phyloP scores from a whole-genome alignment of 305 asterid species.

The Fraxinus sp. region DNA sequence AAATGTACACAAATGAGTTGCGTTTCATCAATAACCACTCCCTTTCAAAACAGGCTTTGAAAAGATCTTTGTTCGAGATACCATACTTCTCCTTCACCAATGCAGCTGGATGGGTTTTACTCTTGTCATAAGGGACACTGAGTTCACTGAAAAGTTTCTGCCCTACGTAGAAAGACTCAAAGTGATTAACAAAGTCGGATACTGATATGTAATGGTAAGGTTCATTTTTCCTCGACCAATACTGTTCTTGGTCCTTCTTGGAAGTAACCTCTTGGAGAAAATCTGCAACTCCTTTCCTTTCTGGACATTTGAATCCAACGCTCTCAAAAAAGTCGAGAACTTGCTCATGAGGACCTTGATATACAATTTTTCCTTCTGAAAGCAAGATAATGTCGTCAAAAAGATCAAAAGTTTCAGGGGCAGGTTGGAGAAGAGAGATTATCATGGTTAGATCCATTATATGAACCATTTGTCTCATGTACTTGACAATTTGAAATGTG shows the following conservation, averaged over 20 bases:
- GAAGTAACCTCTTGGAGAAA: constrained; percentile 55
- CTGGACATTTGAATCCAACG: constrained; percentile 48
- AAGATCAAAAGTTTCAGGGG: constrained; percentile 50
- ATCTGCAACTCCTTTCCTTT: constrained; percentile 51
- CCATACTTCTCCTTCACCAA: constrained; percentile 43
- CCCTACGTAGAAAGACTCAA: constrained; percentile 37
- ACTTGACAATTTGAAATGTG: constrained; percentile 46
- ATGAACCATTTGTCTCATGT: constrained; percentile 52
- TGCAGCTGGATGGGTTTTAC: constrained; percentile 43
- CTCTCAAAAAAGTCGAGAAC: constrained; percentile 42
- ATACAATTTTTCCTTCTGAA: constrained; percentile 45
- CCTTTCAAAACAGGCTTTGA: constrained; percentile 43
- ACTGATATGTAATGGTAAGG: constrained; percentile 37
- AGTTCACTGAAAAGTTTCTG: constrained; percentile 30
- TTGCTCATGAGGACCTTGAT: constrained; percentile 47
- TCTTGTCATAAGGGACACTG: constrained; percentile 37
- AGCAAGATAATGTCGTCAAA: constrained; percentile 46
- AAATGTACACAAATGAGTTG: constrained; percentile 42
- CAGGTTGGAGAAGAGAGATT: constrained; percentile 54
- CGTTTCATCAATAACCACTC: constrained; percentile 53
- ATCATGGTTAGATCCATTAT: constrained; percentile 45
- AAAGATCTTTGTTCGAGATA: constrained; percentile 39
- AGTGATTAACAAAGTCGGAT: constrained; percentile 31
- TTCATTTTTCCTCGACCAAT: constrained; percentile 39
- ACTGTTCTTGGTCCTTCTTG: constrained; percentile 49